Percentiles rank a stretch among this genome's conserved stretches.
Conservation (phyloP, 1,284 basidiomycete species). For the Marasmius fiardii region DNA sequence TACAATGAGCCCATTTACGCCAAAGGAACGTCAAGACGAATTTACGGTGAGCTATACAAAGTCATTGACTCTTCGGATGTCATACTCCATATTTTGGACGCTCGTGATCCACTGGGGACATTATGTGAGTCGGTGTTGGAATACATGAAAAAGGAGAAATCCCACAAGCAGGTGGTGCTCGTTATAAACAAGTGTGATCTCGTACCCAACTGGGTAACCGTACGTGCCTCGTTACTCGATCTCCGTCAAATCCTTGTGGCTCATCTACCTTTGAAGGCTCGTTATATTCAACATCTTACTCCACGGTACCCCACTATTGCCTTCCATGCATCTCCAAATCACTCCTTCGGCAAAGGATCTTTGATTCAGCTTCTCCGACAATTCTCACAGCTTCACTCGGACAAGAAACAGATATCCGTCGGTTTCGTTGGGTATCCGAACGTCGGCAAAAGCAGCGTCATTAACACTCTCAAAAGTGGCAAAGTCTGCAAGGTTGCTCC, state of each 20-base stretch:
- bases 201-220: slow-evolving; percentile 98
- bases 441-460: slow-evolving; percentile 96
- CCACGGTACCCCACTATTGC: slow-evolving; percentile 95
- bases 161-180: slow-evolving; percentile 96
- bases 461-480: slow-evolving; percentile 98
- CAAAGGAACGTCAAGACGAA: slow-evolving; percentile 91
- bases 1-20: slow-evolving; percentile 85
- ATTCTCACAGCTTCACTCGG: slow-evolving; percentile 95
- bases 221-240: slow-evolving; percentile 44
- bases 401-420: slow-evolving; percentile 99
- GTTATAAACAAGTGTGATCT: slow-evolving; percentile 99
- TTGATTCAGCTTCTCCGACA: slow-evolving; percentile 96
- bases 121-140: slow-evolving; percentile 94
- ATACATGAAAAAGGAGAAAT: slow-evolving; percentile 93
- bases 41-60: slow-evolving; percentile 99
- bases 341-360: slow-evolving; percentile 98
- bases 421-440: slow-evolving; percentile 99
- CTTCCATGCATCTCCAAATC: slow-evolving; percentile 98
- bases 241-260: slow-evolving; percentile 11
- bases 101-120: slow-evolving; percentile 95
- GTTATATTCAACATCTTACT: slow-evolving; percentile 95
- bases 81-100: slow-evolving; percentile 94
- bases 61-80: slow-evolving; percentile 99
- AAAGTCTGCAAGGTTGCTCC: slow-evolving; percentile 98
- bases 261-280: slow-evolving; percentile 58